Evolutionary conservation across 1,284 basidiomycete genomes (phyloP), one percentile per base, ranked within the genome.

Genomic region (Tylopilus sp.): DNA sequence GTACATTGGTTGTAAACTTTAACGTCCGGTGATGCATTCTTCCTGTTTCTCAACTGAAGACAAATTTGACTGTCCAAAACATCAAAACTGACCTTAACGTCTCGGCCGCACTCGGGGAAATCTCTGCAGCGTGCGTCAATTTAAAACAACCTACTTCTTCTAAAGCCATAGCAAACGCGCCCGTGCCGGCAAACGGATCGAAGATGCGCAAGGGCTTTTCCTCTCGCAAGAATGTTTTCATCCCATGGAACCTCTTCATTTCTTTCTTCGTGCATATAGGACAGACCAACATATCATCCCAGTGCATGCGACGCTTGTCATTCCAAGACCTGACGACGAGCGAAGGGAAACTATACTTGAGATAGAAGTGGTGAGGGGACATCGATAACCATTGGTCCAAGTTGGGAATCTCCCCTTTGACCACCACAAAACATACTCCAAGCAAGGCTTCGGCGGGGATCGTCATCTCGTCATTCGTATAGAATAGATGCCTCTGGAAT

Each of bases 151-250:
- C 81, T 54, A 82, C 80, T 41, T 85, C 79, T 26, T 84, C 83
- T 75, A 93, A 77, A 0, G 86, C 90, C 29, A 85, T 74, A 53
- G 84, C 84, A 71, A 94, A 91, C 15, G 90, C 88, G 18, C 90
- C 90, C 8, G 85, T 84, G 10, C 92, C 92, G 18, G 82, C 86
- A 69, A 92, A 93, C 0, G 90, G 80, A 76, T 93, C 91, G 32
- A 93, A 79, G 1, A 84, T 80, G 3, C 80, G 76, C 26, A 91
- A 70, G 0, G 81, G 81, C 3, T 72, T 69, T n/a, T 64, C 49
- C 24, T 67, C 64, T n/a, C 74, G 63, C 56, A 74, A 68, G 57
- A 80, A 71, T 6, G 60, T 58, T 6, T 81, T 67, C 67, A 82
- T 83, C 22, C 77, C 70, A 4, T 74, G 69, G 44, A 80, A 73